Base-by-base conservation (phyloP, 2,329 filamentous ascomycete genomes). In the Fusarium nodosum region DNA sequence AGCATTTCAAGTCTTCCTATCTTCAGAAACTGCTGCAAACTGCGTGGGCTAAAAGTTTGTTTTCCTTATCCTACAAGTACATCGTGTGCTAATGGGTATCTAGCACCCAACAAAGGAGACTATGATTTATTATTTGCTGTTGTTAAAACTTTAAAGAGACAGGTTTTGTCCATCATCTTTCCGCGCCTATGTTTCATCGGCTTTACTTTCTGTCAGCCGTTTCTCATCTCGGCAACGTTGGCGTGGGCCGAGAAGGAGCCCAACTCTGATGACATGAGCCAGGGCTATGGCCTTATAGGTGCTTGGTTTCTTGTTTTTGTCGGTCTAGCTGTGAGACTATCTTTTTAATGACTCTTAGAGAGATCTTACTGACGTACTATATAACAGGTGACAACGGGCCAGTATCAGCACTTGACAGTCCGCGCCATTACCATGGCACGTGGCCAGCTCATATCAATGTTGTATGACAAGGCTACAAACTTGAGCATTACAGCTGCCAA, bases 361-460 rank as follows among this genome's bases (percentile, higher is more conserved):
- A 34, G 7, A 47, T 24, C 2, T 11, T 2, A 41, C 62, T 72
- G 26, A 72, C 15, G 1, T 0, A 22, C 3, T 1, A 15, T 26
- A 26, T 26, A 0, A 38, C n/a, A 72, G 69, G 56, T 65, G 5
- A 52, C 64, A 16, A 52, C 28, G 1, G 51, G 59, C 16, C 67
- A 68, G 30, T 66, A 70, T 2, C 59, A 71, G 13, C 66, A 72
- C 15, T 53, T 76, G 28, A 70, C 74, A 0, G 68, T 56, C 28
- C 79, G 81, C 1, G 70, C 68, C 16, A 59, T 74, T 16, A 74
- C 73, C 10, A 79, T 79, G 72, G 56, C 68, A 3, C 74, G 81
- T 12, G 77, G 73, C 1, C 68, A 72, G 18, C 70, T 81, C 2
- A 64, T 75, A 6, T 69, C 76, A 0, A 62, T 80, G 2, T 15